Evolutionary conservation across 176 grass and related monocot genomes (phyloP), one percentile per base, ranked within the genome.

Genomic region (Echinochloa phyllopogon): DNA sequence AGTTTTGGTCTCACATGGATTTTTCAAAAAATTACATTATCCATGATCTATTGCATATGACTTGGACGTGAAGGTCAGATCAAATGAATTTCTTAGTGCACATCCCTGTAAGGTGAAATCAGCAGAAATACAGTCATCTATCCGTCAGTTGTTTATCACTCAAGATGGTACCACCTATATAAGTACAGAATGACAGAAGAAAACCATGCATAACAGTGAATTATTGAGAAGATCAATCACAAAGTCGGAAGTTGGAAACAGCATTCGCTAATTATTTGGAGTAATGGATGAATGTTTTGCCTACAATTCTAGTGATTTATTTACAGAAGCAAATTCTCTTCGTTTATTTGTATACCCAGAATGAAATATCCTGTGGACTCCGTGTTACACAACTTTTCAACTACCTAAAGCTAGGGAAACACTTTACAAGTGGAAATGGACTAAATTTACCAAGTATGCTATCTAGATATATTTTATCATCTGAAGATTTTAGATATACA

Each of bases 251-350:
- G 5, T 15, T 70, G 50, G 44, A 79, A 72, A 84, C 4, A 6
- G 29, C 65, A 63, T 1, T 73, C 73, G 7, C 41, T 88, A 21
- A 78, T 88, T 88, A 7, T 83, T 88, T 78, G 81, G 73, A 36
- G 0, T 1, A 23, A 37, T 39, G 21, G 68, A 73, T 52, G 2
- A 6, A 55, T 84, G 11, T 10, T 69, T 70, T 44, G 4, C 6
- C 24, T 5, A 3, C 58, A 61, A 4, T 61, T 27, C 27, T 61
- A 3, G 23, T 36, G 39, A 9, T 17, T 27, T 13, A 0, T 71
- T 88, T 0, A 0, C 27, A 14, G 11, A 83, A 6, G 57, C 71
- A 37, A 61, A 24, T 0, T 6, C 47, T 18, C 42, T 88, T 0
- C 78, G 71, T 21, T 41, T 84, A 40, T 88, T 21, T 20, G 3